Evolutionary conservation across 305 asterid genomes (phyloP), one percentile per base, ranked within the genome.

Genomic region (Solanum hybrid): DNA sequence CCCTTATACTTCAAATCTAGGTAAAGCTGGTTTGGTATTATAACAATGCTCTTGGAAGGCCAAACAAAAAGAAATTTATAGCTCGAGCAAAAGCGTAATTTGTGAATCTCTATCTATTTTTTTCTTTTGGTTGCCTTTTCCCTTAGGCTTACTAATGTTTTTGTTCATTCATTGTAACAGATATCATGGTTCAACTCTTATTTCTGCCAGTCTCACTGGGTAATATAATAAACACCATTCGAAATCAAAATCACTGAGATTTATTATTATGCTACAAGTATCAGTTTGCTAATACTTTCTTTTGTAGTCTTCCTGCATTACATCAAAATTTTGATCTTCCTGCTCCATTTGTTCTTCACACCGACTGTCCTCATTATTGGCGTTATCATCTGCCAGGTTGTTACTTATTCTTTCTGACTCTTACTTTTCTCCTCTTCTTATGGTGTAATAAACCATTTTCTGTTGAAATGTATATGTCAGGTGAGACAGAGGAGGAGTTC

Each of bases 321-420:
- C 99, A 96, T 91, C 96, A 95, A 84, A 96, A 96, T 22, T 97
- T 97, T 90, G 99, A 97, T 92, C 94, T 96, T 16, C 99, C 99
- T 1, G 97, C 95, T 89, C 98, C 98, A 31, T 97, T 97, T 71
- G 94, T 97, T 17, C 87, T 95, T 85, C 99, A 97, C 90, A 93
- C 99, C 0, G 99, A 97, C 92, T 94, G 98, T 90, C 99, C 99
- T 76, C 99, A 97, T 94, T 97, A 95, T 91, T 97, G 99, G 99
- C 99, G 98, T 66, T 94, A 90, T 92, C 99, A 95, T 91, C 95
- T 93, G 80, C 97, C 98, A 95, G 99, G 99, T 96, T 88, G 16
- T 32, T 71, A 29, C 71, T 1, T 27, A 20, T 13, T 35, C 31
- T 51, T 80, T 8, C 79, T 38, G 34, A 78, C 5, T 24, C 31